Evolutionary conservation across 208 protist species (phyloP).

Genomic region (Trypanosoma rangeli): DNA sequence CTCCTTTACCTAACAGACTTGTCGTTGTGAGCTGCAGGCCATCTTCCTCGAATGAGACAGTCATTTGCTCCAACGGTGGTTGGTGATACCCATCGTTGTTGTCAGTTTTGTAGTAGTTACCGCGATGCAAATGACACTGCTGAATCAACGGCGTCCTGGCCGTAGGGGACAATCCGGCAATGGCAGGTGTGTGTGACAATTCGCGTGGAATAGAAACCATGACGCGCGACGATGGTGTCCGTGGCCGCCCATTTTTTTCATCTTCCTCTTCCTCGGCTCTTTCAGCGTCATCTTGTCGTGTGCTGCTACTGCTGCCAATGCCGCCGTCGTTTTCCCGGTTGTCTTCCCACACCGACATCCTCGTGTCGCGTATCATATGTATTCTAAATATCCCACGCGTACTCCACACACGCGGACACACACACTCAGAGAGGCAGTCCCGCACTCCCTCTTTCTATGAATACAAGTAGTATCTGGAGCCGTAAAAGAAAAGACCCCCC

Average conservation of each 20-base stretch:
- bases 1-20: constrained; percentile 76
- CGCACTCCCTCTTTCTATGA: background rate
- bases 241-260: constrained; percentile 12
- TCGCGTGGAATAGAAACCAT: constrained; percentile 64
- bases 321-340: background rate
- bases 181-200: constrained; percentile 71
- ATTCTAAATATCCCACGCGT: background rate
- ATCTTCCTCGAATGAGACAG: constrained; percentile 73
- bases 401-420: constrained; percentile 1
- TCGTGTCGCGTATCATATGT: background rate
- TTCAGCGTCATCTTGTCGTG: background rate
- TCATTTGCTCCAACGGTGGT: constrained; percentile 67
- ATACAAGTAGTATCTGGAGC: background rate
- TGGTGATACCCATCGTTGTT: constrained; percentile 37
- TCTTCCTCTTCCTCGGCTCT: background rate
- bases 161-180: constrained; percentile 57
- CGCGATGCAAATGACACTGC: constrained; percentile 42
- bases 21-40: constrained; percentile 62
- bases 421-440: background rate
- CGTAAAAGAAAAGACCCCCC: constrained; percentile 1
- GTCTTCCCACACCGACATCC: background rate
- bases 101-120: background rate
- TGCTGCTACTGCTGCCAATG: background rate
- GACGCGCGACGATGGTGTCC: constrained; percentile 24
- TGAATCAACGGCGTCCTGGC: constrained; percentile 76